These are phyloP conservation scores for Carex cristatella DNA, from an alignment of 176 grass and related monocot genomes.

Conservation along the genomic window DNA sequence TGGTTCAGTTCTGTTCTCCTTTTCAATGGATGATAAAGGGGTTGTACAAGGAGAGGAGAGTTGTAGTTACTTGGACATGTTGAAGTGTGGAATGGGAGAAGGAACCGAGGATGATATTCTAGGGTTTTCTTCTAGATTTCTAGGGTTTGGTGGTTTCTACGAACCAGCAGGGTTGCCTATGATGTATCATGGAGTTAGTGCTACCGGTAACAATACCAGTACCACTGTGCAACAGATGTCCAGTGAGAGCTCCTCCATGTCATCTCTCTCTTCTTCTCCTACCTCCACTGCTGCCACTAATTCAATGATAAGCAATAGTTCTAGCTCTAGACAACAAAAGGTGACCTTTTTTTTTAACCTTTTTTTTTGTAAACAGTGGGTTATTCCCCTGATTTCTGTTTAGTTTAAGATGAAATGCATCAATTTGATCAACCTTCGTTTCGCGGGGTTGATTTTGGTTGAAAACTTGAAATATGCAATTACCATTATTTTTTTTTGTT, in stretches of 20 bases:
- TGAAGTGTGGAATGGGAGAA: conserved; percentile 19
- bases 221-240: conserved; percentile 20
- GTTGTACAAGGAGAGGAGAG: neutral
- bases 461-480: neutral
- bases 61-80: conserved; percentile 25
- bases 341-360: neutral
- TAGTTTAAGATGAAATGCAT: neutral
- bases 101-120: neutral
- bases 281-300: conserved; percentile 20
- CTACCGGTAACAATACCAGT: neutral
- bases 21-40: conserved; percentile 12
- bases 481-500: neutral
- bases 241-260: conserved; percentile 25
- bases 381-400: neutral
- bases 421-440: neutral
- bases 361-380: neutral
- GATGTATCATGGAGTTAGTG: conserved; percentile 19
- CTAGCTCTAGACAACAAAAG: conserved; percentile 24
- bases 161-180: neutral
- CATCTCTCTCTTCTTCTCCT: conserved; percentile 28
- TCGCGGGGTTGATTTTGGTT: neutral
- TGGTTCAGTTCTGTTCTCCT: neutral
- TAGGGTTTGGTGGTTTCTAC: conserved; percentile 15
- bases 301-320: neutral
- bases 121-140: conserved; percentile 16